These are phyloP conservation scores for Pinus taeda DNA, from an alignment of 75 land plant species.

Conservation along the genomic window DNA sequence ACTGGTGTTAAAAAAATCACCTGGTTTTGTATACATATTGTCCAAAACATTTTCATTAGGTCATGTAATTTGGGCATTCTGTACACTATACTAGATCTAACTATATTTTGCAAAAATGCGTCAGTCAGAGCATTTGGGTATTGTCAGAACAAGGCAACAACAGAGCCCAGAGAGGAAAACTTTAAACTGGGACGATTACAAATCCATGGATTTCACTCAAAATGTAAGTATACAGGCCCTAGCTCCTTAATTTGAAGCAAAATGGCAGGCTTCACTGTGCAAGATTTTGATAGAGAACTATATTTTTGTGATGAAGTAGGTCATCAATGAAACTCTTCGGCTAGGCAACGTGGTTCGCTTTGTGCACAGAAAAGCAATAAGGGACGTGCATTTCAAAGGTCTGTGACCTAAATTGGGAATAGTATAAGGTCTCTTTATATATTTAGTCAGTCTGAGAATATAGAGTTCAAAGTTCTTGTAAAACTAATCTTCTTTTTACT, in stretches of 20 bases:
- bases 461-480: neutral
- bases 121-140: constrained; percentile 39
- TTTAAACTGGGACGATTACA: constrained; percentile 88
- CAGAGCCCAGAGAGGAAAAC: constrained; percentile 18
- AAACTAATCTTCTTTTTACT: neutral
- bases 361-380: constrained; percentile 72
- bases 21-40: neutral
- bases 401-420: neutral
- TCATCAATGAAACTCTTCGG: constrained; percentile 84
- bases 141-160: constrained; percentile 39
- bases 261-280: neutral
- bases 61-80: too few species aligned
- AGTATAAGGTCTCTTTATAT: neutral
- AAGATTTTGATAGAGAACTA: neutral
- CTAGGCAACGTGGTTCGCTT: constrained; percentile 87
- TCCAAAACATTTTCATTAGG: neutral
- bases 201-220: constrained; percentile 83
- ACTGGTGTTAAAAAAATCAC: neutral
- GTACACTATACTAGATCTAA: too few species aligned
- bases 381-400: constrained; percentile 78
- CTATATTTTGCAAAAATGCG: too few species aligned
- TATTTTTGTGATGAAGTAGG: constrained; percentile 33
- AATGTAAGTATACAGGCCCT: constrained; percentile 35
- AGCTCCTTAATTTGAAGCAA: too few species aligned
- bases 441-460: neutral